Evolutionary conservation across 1,284 basidiomycete species (phyloP), one percentile per base, ranked within the genome.

Genomic region (Austroboletus sp.): DNA sequence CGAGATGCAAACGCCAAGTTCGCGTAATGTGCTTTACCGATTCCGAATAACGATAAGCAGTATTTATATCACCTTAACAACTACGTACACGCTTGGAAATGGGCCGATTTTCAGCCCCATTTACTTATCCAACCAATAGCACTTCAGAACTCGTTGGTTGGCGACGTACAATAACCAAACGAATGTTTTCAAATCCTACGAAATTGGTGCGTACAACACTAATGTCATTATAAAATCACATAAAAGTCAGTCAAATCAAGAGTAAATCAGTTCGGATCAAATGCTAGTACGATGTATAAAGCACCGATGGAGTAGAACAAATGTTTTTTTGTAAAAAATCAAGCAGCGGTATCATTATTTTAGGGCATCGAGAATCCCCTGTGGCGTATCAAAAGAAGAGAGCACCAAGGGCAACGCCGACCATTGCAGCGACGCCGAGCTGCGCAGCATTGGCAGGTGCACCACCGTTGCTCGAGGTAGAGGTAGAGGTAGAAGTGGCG

Each of bases 401-500:
- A 27, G 73, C 76, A 43, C 70, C 62, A 42, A 76, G 49, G 33
- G 67, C 70, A 29, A 70, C 76, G 45, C 75, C 76, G 42, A 75
- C 47, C 31, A 73, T 45, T 50, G 72, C 78, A 44, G 69, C 73
- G 38, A 60, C 61, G 38, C 72, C 73, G 35, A 70, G 48, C 17
- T 66, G 57, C 13, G 63, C 67, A 37, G 56, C 52, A 5, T 69
- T 64, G 17, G 63, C 53, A 17, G 67, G 54, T 1, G 67, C 70
- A 40, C 60, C 51, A 15, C 52, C 53, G 23, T 49, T 52, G 26
- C 48, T 42, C n/a, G 57, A 27, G 13, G 27, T 29, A 13, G 27
- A 10, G 26, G 26, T 27, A 27, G 57, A 40, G 12, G 26, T 27
- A 27, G 57, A 40, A 11, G 44, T 46, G 32, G 59, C 12, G 3